Percentiles rank a stretch among this genome's conserved stretches.
phyloP scores from a whole-genome alignment of 2,329 filamentous ascomycete genomes.

The Fusarium robinianum region DNA sequence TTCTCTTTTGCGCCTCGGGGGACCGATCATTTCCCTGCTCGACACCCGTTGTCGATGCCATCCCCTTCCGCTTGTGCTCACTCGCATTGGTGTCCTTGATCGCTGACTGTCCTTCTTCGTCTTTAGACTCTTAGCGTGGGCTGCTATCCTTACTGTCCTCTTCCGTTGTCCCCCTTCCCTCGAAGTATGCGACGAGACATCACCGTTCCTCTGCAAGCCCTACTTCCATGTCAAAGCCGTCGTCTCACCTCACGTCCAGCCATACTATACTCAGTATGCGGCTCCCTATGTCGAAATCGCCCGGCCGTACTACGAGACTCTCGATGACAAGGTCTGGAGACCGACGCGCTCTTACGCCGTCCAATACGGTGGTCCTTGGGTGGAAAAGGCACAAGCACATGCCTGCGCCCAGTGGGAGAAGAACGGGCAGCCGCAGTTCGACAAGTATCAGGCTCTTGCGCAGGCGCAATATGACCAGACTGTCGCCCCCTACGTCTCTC shows the following conservation, averaged over 20 bases:
- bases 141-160: conserved; percentile 76
- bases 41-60: not conserved
- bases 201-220: conserved; percentile 79
- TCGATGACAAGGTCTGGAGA: conserved; percentile 67
- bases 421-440: conserved; percentile 74
- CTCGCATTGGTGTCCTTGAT: conserved; percentile 3
- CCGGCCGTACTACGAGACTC: conserved; percentile 72
- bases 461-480: conserved; percentile 70
- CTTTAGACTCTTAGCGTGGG: conserved; percentile 79
- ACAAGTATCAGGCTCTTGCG: conserved; percentile 64
- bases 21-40: no score
- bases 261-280: conserved; percentile 85
- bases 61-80: not conserved
- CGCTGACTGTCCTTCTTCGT: no score
- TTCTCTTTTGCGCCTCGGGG: conserved; percentile 5
- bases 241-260: conserved; percentile 74
- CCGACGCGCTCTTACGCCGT: conserved; percentile 70
- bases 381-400: conserved; percentile 69
- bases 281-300: conserved; percentile 79
- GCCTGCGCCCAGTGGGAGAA: conserved; percentile 76
- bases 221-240: conserved; percentile 70
- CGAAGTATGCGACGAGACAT: conserved; percentile 68
- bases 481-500: conserved; percentile 74
- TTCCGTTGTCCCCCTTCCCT: conserved; percentile 79
- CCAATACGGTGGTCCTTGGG: conserved; percentile 75